Evolutionary conservation across 305 asterid species (phyloP).

Genomic region (Fraxinus dipetala): DNA sequence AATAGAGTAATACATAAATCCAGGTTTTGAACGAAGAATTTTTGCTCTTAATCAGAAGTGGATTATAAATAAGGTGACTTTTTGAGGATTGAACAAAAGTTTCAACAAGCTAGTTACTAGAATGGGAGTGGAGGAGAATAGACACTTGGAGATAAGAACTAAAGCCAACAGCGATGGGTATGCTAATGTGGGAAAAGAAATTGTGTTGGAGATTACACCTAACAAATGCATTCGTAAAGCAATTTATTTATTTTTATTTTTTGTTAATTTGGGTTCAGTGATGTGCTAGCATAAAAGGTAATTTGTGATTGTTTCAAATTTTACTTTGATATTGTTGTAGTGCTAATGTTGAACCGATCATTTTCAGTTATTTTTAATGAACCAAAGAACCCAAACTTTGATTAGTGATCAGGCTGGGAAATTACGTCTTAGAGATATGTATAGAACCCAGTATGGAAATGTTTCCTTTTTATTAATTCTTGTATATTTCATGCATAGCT

Average conservation of each 20-base stretch:
- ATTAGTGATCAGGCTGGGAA: background rate
- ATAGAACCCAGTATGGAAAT: background rate
- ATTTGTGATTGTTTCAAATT: background rate
- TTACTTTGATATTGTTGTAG: background rate
- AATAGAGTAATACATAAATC: conserved; percentile 39
- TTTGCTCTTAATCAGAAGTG: conserved; percentile 48
- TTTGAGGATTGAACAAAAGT: conserved; percentile 42
- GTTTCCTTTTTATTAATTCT: background rate
- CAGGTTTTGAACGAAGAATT: conserved; percentile 45
- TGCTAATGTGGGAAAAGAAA: conserved; percentile 36
- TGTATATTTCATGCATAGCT: background rate
- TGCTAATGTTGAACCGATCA: background rate
- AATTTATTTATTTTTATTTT: no score
- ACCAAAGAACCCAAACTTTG: background rate
- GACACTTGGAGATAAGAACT: background rate
- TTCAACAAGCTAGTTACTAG: conserved; percentile 19
- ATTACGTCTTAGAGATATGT: background rate
- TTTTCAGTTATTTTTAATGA: background rate
- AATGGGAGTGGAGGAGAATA: conserved; percentile 9
- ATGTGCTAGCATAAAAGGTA: background rate
- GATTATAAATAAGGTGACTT: conserved; percentile 37
- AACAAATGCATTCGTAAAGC: background rate
- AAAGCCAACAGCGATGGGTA: conserved; percentile 24
- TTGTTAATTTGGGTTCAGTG: background rate
- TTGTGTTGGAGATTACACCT: conserved; percentile 31